Conservation (phyloP, 805 yeast genomes). For the Scheffersomyces lignosus region DNA sequence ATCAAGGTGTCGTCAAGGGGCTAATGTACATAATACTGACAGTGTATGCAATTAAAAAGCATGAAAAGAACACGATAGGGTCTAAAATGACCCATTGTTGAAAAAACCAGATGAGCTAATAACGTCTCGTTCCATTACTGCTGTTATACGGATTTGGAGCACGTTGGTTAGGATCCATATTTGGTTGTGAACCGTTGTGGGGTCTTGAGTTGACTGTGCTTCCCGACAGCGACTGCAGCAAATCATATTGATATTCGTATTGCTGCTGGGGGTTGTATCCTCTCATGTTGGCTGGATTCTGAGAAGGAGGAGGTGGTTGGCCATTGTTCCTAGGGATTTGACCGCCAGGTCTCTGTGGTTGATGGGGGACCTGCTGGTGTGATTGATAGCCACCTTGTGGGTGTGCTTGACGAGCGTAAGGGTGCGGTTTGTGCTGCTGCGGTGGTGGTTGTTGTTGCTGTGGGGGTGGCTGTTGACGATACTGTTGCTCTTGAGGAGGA, state of each 20-base stretch:
- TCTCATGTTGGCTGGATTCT: conserved; percentile 7
- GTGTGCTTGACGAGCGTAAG: conserved; percentile 8
- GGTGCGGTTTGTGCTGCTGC: conserved; percentile 1
- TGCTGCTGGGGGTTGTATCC: conserved; percentile 5
- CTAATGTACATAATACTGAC: no score
- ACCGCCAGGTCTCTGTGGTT: not conserved
- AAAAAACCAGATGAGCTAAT: no score
- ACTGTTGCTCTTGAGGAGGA: conserved; percentile 12
- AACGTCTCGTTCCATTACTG: no score
- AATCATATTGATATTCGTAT: conserved; percentile 8
- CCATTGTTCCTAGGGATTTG: conserved; percentile 9
- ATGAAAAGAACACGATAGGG: no score
- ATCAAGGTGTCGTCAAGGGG: no score
- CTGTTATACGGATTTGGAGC: no score
- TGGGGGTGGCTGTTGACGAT: conserved; percentile 1
- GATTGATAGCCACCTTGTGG: conserved; percentile 9
- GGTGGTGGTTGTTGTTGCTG: conserved; percentile 4
- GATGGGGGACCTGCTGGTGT: conserved; percentile 3
- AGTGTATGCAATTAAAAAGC: no score
- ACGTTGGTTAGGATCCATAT: no score
- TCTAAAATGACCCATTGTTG: no score
- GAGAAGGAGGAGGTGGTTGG: conserved; percentile 4
- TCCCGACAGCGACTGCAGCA: no score
- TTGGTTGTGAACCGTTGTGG: no score
- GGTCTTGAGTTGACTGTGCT: no score